Evolutionary conservation across 2,329 filamentous ascomycete genomes (phyloP).

Genomic region (Dactylellina parvicollis): DNA sequence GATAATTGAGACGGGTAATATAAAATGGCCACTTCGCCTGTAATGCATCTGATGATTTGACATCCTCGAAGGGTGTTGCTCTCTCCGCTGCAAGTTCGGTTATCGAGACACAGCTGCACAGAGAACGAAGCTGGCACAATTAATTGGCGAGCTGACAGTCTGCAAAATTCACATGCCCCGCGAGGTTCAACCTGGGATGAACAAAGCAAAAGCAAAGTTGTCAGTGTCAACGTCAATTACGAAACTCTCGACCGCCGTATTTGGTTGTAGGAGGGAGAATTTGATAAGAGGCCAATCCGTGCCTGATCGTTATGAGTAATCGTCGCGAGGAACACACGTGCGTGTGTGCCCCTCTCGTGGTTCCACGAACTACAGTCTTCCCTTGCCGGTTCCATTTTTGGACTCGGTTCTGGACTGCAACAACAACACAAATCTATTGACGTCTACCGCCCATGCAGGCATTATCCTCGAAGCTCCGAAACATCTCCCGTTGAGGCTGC

Average conservation of each 20-base stretch:
- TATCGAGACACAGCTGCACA: neutral
- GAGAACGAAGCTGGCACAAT: too few species aligned
- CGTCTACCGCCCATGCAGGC: neutral
- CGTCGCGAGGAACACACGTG: too few species aligned
- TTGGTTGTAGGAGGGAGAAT: neutral
- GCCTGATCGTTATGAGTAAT: neutral
- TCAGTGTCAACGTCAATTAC: conserved; percentile 2
- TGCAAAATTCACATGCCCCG: neutral
- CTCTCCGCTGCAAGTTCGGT: neutral
- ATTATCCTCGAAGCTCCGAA: conserved; percentile 9
- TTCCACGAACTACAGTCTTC: too few species aligned
- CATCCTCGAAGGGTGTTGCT: neutral
- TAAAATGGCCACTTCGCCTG: neutral
- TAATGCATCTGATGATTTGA: neutral
- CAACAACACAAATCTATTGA: conserved; percentile 5
- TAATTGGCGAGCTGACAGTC: neutral
- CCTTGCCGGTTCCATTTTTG: conserved; percentile 7
- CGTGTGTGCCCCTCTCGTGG: neutral
- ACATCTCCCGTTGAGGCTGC: neutral
- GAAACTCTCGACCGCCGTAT: neutral
- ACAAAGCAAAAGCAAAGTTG: conserved; percentile 3
- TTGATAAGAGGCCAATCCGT: neutral
- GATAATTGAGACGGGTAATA: conserved; percentile 16
- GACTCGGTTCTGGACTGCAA: neutral
- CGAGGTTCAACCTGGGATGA: neutral